Conservation (phyloP, 371 early-diverging fungal species). For the Capniomyces stellatus region DNA sequence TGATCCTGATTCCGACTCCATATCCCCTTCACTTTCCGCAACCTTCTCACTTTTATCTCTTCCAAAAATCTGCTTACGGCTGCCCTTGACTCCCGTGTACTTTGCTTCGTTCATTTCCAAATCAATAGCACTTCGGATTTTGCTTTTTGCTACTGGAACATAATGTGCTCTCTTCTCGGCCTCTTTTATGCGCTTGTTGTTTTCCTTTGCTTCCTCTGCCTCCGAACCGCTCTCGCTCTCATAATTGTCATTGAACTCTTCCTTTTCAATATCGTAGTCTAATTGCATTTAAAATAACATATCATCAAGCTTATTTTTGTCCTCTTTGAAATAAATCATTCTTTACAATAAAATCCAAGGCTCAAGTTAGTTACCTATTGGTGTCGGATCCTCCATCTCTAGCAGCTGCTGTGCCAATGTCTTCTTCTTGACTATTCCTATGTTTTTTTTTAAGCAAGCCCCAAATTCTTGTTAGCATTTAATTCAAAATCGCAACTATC, state of each 20-base stretch:
- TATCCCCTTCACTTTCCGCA: conserved; percentile 10
- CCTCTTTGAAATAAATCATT: too few relatives aligned
- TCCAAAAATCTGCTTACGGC: conserved; percentile 39
- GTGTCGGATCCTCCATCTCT: background rate
- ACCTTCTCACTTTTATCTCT: conserved; percentile 26
- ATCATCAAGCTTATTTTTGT: too few relatives aligned
- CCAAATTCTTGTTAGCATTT: too few relatives aligned
- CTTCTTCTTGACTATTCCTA: too few relatives aligned
- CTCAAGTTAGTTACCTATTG: too few relatives aligned
- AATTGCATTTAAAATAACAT: too few relatives aligned
- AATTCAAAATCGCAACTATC: too few relatives aligned
- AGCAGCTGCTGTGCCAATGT: background rate
- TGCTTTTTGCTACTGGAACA: conserved; percentile 50
- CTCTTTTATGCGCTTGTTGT: conserved; percentile 19
- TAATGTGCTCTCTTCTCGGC: conserved; percentile 40
- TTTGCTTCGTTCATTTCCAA: conserved; percentile 54
- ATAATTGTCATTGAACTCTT: conserved; percentile 27
- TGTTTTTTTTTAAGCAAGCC: too few relatives aligned
- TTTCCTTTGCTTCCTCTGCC: conserved; percentile 22
- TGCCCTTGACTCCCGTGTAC: conserved; percentile 48
- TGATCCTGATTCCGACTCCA: conserved; percentile 10
- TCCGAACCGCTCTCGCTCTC: conserved; percentile 31
- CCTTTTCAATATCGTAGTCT: conserved; percentile 27
- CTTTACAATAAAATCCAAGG: too few relatives aligned
- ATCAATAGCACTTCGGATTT: conserved; percentile 36